These are phyloP conservation scores for Musa schizocarpa DNA, from an alignment of 176 grass and related monocot genomes.

Conservation along the genomic window DNA sequence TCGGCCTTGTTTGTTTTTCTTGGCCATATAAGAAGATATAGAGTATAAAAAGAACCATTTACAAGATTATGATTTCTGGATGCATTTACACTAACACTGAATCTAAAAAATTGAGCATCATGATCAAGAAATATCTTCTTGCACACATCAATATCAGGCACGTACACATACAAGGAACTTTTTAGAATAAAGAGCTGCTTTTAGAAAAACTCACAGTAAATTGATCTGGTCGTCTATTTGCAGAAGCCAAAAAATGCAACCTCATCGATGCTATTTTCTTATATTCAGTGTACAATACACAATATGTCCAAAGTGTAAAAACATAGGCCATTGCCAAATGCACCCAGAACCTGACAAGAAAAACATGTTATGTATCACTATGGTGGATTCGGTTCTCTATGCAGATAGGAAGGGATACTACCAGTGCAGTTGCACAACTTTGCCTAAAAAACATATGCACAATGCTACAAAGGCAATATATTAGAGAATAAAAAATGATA, in stretches of 20 bases:
- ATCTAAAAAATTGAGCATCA: neutral
- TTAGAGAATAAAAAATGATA: too few relatives aligned
- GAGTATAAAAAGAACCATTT: neutral
- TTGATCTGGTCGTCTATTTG: constrained; percentile 72
- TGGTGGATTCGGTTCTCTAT: neutral
- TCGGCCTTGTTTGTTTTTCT: neutral
- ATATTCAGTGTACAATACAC: constrained; percentile 70
- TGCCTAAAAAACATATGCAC: too few relatives aligned
- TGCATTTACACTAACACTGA: too few relatives aligned
- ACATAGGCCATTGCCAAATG: constrained; percentile 70
- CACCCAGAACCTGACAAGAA: constrained; percentile 59
- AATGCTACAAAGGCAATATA: constrained; percentile 7
- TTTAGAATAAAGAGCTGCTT: neutral
- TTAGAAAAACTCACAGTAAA: constrained; percentile 51
- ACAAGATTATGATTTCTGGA: neutral
- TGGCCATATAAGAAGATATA: neutral
- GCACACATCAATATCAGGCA: neutral
- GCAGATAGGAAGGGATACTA: neutral
- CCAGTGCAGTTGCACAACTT: too few relatives aligned
- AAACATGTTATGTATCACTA: neutral
- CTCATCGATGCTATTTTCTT: constrained; percentile 75
- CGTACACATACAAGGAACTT: neutral
- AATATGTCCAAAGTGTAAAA: constrained; percentile 84
- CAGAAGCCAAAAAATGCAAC: constrained; percentile 81
- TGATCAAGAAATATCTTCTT: neutral